These are phyloP conservation scores for Lasiodiplodia gonubiensis DNA, from an alignment of 2,329 filamentous ascomycete species.

Conservation along the genomic window DNA sequence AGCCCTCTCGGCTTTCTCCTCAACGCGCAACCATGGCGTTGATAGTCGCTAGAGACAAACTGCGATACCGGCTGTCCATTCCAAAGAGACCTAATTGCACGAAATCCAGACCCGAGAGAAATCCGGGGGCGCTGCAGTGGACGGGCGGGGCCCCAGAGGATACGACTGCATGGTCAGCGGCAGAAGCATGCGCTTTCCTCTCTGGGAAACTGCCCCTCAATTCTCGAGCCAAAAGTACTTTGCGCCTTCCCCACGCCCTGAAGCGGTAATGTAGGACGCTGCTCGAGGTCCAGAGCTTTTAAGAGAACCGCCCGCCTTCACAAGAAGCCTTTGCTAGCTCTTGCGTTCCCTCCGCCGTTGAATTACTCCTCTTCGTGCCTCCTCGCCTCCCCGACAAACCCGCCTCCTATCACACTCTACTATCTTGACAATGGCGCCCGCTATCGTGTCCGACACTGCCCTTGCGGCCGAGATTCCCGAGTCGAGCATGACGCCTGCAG, in stretches of 20 bases:
- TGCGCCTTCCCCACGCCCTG: constrained; percentile 16
- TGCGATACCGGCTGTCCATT: background rate
- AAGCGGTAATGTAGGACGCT: constrained; percentile 25
- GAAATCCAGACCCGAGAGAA: background rate
- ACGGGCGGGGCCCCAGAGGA: background rate
- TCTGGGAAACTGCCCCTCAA: constrained; percentile 20
- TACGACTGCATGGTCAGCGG: background rate
- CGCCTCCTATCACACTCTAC: background rate
- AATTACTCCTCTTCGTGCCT: background rate
- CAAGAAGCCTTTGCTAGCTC: background rate
- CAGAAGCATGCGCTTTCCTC: constrained; percentile 5
- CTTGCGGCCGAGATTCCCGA: constrained; percentile 14
- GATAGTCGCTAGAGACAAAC: background rate
- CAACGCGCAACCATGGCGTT: background rate
- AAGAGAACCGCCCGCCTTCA: background rate
- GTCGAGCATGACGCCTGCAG: constrained; percentile 17
- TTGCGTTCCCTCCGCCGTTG: constrained; percentile 5
- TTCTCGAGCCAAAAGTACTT: background rate
- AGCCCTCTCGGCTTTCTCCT: background rate
- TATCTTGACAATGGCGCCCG: constrained; percentile 17
- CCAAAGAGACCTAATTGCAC: background rate
- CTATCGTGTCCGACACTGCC: constrained; percentile 20
- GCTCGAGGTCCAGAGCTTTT: background rate
- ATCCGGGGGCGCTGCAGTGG: background rate
- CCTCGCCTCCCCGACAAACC: background rate